A percentile compares a stretch with the other conserved stretches of the same genome.
These are phyloP conservation scores for Penicillium samsonianum DNA, from an alignment of 495 filamentous ascomycete species.

Conservation along the genomic window DNA sequence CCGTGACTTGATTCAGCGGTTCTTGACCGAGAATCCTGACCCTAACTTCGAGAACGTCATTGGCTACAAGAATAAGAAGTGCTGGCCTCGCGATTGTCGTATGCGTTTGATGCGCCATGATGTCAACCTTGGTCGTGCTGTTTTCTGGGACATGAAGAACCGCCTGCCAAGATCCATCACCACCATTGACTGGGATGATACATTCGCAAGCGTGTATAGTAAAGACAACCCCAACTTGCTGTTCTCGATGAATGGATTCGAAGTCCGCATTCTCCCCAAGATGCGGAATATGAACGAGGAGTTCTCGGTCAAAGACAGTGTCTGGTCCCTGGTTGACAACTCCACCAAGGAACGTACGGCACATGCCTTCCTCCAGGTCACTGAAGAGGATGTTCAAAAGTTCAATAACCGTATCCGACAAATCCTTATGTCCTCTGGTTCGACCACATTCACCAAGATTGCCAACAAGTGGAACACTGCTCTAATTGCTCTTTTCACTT, in stretches of 20 bases:
- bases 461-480: conserved; percentile 99
- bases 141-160: conserved; percentile 99
- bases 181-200: conserved; percentile 99
- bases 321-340: conserved; percentile 97
- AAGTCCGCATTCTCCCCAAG: conserved; percentile 97
- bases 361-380: conserved; percentile 97
- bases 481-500: conserved; percentile 97
- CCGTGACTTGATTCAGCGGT: conserved; percentile 93
- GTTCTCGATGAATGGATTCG: conserved; percentile 98
- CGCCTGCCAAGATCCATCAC: conserved; percentile 90
- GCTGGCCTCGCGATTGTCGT: conserved; percentile 95
- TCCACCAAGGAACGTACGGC: conserved; percentile 95
- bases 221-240: conserved; percentile 96
- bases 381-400: conserved; percentile 97
- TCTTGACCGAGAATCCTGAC: conserved; percentile 97
- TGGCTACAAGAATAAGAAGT: conserved; percentile 98
- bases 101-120: conserved; percentile 99
- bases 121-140: conserved; percentile 95
- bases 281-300: conserved; percentile 92
- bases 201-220: conserved; percentile 98
- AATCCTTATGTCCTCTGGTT: conserved; percentile 98
- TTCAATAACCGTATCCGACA: conserved; percentile 99
- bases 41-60: conserved; percentile 99
- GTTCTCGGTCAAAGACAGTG: conserved; percentile 95
- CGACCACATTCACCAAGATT: conserved; percentile 99